Percentiles rank a stretch among this genome's conserved stretches.
Conservation (phyloP, 2,329 filamentous ascomycete species). For the Verticillium zaregamsianum region DNA sequence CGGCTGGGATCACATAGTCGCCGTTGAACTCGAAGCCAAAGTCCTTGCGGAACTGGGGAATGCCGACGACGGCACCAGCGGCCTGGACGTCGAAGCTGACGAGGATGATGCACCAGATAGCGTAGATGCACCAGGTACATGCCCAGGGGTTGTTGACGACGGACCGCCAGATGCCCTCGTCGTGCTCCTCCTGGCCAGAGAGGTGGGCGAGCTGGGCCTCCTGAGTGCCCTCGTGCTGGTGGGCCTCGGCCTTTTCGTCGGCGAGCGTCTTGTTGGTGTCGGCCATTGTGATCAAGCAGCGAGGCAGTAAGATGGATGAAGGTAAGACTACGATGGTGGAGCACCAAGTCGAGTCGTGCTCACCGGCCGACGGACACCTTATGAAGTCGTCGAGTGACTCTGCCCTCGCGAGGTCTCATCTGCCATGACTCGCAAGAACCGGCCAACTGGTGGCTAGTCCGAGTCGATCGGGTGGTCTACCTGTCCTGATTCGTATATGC, state of each 20-base stretch:
- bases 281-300: background rate
- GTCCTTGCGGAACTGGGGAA: conserved; percentile 40
- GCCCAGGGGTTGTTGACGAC: conserved; percentile 20
- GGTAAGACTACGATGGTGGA: background rate
- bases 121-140: conserved; percentile 30
- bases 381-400: background rate
- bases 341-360: background rate
- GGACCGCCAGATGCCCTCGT: conserved; percentile 14
- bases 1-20: conserved; percentile 32
- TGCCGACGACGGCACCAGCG: conserved; percentile 33
- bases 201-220: conserved; percentile 8
- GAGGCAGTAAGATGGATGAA: background rate
- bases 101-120: conserved; percentile 33
- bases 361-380: background rate
- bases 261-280: background rate
- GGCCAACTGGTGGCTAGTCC: background rate
- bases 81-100: conserved; percentile 37
- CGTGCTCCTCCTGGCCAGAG: conserved; percentile 21
- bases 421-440: background rate
- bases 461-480: background rate
- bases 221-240: background rate
- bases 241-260: background rate
- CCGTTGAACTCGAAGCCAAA: conserved; percentile 32
- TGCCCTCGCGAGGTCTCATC: background rate
- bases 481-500: background rate